Conservation (phyloP, 257 asterid species). For the Thymus quinquecostatus region DNA sequence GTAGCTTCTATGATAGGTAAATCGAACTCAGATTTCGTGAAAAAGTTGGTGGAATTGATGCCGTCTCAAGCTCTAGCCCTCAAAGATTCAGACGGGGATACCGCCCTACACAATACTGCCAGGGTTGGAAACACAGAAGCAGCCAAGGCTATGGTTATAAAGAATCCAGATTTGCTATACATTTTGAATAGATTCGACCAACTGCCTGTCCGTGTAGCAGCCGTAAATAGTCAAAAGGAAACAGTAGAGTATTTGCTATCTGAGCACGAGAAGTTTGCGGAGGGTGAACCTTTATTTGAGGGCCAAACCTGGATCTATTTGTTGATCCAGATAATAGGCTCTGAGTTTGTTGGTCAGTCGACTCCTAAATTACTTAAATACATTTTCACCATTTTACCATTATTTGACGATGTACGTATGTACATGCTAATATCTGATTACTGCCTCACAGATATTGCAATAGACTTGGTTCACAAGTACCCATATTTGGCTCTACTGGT, state of each 20-base stretch:
- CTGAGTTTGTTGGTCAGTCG: not conserved
- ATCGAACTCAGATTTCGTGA: no score
- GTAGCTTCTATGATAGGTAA: no score
- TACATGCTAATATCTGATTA: no score
- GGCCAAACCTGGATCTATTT: not conserved
- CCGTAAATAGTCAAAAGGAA: not conserved
- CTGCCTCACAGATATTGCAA: no score
- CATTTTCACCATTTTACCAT: no score
- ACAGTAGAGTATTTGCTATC: not conserved
- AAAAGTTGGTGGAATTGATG: no score
- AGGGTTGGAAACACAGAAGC: constrained; percentile 12
- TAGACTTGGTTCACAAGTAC: no score
- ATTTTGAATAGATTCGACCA: not conserved
- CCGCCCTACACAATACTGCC: constrained; percentile 8
- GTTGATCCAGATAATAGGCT: not conserved
- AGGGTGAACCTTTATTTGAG: not conserved
- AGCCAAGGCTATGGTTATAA: not conserved
- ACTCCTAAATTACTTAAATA: no score
- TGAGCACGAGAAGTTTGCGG: not conserved
- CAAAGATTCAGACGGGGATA: not conserved
- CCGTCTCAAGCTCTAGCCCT: no score
- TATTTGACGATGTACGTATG: no score
- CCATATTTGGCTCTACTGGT: no score
- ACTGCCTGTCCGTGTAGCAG: not conserved
- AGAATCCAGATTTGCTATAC: not conserved